Evolutionary conservation across 2,329 filamentous ascomycete species (phyloP), one percentile per base, ranked within the genome.

Genomic region (Colletotrichum zoysiae): DNA sequence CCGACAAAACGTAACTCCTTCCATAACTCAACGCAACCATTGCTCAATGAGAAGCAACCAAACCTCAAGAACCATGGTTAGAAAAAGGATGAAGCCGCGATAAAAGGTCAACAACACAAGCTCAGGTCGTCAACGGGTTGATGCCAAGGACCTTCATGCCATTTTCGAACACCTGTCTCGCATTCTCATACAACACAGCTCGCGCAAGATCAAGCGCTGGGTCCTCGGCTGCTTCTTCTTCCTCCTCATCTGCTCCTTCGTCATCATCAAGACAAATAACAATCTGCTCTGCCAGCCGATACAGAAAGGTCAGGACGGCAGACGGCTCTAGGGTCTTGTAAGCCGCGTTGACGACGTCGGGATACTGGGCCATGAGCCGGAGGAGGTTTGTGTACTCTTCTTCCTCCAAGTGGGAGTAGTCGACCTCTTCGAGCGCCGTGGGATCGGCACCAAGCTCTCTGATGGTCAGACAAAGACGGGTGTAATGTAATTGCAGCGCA

Each of bases 401-500:
- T 26, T 77, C 69, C 50, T 76, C 75, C 1, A 82, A 65, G 11
- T 65, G 63, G 2, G 65, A 44, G 12, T 78, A 58, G 58, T 77
- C 73, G 1, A 65, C 70, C 2, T 68, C 62, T 0, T 61, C 50
- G 6, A 76, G 23, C 1, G 74, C 66, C 2, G 72, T 74, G 56
- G 64, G 26, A 1, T 75, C 69, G 2, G 68, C 53, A 9, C 51
- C 63, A 14, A 76, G 74, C 16, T 75, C 69, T 14, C 76, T 78
- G 40, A 79, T 78, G 56, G 82, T 81, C 11, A 86, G 86, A 75
- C 83, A 86, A 65, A 93, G 84, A 70, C 89, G 87, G 5, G 90
- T 89, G 76, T 92, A 90, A 1, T 90, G 89, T 76, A 93, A 92
- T 82, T 94, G 91, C 26, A 94, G 85, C 78, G 93, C 92, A 18